These are phyloP conservation scores for Athelia sp. DNA, from an alignment of 1,284 basidiomycete genomes.

Conservation along the genomic window DNA sequence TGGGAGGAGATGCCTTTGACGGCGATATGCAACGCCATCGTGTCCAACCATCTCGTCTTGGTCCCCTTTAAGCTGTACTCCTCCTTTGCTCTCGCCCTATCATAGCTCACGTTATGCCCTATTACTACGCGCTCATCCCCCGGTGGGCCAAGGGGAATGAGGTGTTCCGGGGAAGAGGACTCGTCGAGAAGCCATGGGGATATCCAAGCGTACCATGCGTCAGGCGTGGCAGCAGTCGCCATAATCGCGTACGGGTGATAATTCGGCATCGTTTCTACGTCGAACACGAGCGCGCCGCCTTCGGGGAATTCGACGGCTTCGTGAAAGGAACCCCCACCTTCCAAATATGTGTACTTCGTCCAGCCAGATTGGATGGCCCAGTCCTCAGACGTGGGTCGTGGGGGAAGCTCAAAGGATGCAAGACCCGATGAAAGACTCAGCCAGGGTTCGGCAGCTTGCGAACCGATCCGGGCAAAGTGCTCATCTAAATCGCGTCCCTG, in stretches of 20 bases:
- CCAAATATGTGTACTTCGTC: constrained; percentile 75
- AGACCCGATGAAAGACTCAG: constrained; percentile 70
- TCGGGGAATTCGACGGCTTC: constrained; percentile 59
- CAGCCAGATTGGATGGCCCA: constrained; percentile 86
- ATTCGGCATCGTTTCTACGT: constrained; percentile 91
- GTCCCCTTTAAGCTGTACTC: constrained; percentile 79
- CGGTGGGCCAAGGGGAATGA: constrained; percentile 70
- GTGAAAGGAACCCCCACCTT: constrained; percentile 63
- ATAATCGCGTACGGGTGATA: constrained; percentile 78
- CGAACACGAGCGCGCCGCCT: constrained; percentile 76
- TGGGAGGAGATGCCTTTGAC: constrained; percentile 94
- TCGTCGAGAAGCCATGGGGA: constrained; percentile 88
- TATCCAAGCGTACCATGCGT: constrained; percentile 95
- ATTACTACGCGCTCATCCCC: constrained; percentile 62
- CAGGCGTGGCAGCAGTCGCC: constrained; percentile 81
- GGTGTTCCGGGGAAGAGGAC: constrained; percentile 58
- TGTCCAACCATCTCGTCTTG: constrained; percentile 86
- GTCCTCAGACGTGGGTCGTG: constrained; percentile 58
- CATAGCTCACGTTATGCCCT: constrained; percentile 96
- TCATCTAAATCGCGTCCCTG: constrained; percentile 83
- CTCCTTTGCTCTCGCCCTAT: constrained; percentile 79
- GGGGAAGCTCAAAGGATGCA: constrained; percentile 50
- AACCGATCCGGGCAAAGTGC: constrained; percentile 86
- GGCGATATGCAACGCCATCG: constrained; percentile 93
- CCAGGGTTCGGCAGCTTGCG: constrained; percentile 76